phyloP scores from a whole-genome alignment of 768 basidiomycete genomes.

The Lactarius psammicola region DNA sequence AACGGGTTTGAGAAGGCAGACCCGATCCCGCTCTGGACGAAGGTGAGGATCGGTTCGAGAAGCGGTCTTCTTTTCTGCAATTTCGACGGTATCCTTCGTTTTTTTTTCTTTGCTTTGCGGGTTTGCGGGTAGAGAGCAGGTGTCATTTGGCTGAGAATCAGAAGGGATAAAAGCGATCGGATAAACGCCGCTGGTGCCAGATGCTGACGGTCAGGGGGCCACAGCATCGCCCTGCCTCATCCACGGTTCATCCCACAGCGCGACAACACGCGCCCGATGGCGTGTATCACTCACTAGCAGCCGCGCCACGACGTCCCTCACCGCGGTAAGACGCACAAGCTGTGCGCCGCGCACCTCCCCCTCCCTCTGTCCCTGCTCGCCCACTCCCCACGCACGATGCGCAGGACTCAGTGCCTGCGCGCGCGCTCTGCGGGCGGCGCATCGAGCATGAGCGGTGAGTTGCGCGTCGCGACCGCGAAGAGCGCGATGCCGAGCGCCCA shows the following conservation, averaged over 20 bases:
- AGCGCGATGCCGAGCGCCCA: conserved; percentile 92
- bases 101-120: no score
- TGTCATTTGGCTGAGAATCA: no score
- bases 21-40: conserved; percentile 12
- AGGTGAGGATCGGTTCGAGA: conserved; percentile 19
- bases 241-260: conserved; percentile 39
- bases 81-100: conserved; percentile 4
- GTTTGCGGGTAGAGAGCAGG: neutral
- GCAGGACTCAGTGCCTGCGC: conserved; percentile 60
- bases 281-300: conserved; percentile 70
- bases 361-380: no score
- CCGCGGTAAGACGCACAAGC: conserved; percentile 44
- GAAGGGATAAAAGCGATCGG: no score
- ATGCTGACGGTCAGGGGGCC: neutral
- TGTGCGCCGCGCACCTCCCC: conserved; percentile 35
- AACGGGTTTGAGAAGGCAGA: neutral
- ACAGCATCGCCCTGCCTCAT: neutral
- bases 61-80: neutral
- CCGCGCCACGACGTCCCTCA: conserved; percentile 53
- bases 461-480: conserved; percentile 72
- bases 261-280: conserved; percentile 53
- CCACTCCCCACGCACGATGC: conserved; percentile 76
- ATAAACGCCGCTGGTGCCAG: no score
- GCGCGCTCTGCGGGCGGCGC: conserved; percentile 35
- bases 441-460: conserved; percentile 29